Evolutionary conservation across 2,329 filamentous ascomycete species (phyloP), one percentile per base, ranked within the genome.

Genomic region (Xylariales sp.): DNA sequence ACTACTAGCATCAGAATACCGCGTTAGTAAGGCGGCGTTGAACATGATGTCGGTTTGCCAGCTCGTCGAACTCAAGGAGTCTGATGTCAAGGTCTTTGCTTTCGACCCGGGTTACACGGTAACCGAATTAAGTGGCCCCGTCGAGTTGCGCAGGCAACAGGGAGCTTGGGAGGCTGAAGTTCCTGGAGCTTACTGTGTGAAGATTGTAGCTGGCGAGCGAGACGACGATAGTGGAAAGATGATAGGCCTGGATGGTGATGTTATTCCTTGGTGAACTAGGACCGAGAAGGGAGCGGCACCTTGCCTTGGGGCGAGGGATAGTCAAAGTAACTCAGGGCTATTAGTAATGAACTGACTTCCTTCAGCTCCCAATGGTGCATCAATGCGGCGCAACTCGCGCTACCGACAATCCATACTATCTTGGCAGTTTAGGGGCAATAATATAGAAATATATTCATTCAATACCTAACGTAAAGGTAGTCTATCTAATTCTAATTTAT

Each of bases 41-140:
- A 38, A 40, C 25, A 53, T 53, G 51, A 35, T 53, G 5, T 31
- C 50, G 1, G 51, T 50, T 5, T 53, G 51, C 25, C 46, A 50
- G 11, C 38, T 40, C 1, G 48, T 38, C 25, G 50, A 51, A n/a
- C 31, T 51, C 3, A 39, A 44, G 24, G 50, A 46, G 11, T 19
- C 42, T 7, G 51, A 44, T 3, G 44, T 51, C 7, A 49, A 41
- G 21, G 45, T 53, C 9, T 38, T 43, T 16, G 50, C 47, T 4
- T 51, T 47, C 15, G 45, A 51, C 6, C 45, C 49, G 4, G 50
- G 44, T 7, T 51, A 45, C 37, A 46, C 40, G 1, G 46, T 49
- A 4, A 52, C 50, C 1, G 47, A 48, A 12, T 27, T 52, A 10
- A 44, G 31, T 4, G 50, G 48, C 16, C 19, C 31, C 1, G 47